These are phyloP conservation scores for Pleurotus platypus DNA, from an alignment of 768 basidiomycete species.

Conservation along the genomic window DNA sequence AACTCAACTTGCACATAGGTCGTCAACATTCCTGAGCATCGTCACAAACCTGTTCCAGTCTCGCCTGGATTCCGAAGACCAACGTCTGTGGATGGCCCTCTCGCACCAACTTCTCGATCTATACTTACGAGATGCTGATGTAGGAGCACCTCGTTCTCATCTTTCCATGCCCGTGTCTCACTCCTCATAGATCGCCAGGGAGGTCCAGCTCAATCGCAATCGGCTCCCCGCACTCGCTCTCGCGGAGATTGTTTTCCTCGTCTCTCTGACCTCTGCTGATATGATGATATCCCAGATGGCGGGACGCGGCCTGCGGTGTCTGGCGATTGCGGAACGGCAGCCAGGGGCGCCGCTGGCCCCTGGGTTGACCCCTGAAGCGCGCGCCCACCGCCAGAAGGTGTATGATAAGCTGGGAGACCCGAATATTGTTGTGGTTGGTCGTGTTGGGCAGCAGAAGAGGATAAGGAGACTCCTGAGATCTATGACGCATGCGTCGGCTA, in stretches of 20 bases:
- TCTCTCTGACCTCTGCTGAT: slow-evolving; percentile 68
- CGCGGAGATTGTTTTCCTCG: slow-evolving; percentile 70
- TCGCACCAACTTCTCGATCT: slow-evolving; percentile 57
- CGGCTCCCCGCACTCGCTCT: slow-evolving; percentile 65
- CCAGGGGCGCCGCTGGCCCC: slow-evolving; percentile 51
- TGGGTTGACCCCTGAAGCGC: slow-evolving; percentile 54
- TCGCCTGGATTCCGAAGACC: slow-evolving; percentile 57
- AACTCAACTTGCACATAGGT: slow-evolving; percentile 21
- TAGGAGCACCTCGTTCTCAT: slow-evolving; percentile 20
- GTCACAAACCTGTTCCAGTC: slow-evolving; percentile 54
- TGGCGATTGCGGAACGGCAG: slow-evolving; percentile 65
- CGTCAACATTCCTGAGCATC: slow-evolving; percentile 43
- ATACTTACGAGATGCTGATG: slow-evolving; percentile 47
- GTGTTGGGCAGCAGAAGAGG: slow-evolving; percentile 77
- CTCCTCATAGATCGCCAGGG: slow-evolving; percentile 33
- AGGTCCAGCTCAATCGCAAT: slow-evolving; percentile 45
- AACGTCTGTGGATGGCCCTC: slow-evolving; percentile 68
- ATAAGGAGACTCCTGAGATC: slow-evolving; percentile 67
- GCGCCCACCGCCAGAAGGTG: slow-evolving; percentile 65
- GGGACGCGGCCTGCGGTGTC: slow-evolving; percentile 62
- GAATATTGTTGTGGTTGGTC: slow-evolving; percentile 64
- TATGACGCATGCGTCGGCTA: slow-evolving; percentile 58
- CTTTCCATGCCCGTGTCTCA: not conserved
- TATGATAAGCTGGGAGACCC: slow-evolving; percentile 82
- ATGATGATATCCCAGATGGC: slow-evolving; percentile 64